phyloP scores from a whole-genome alignment of 1,284 basidiomycete genomes.

The Ceratobasidium sp. region DNA sequence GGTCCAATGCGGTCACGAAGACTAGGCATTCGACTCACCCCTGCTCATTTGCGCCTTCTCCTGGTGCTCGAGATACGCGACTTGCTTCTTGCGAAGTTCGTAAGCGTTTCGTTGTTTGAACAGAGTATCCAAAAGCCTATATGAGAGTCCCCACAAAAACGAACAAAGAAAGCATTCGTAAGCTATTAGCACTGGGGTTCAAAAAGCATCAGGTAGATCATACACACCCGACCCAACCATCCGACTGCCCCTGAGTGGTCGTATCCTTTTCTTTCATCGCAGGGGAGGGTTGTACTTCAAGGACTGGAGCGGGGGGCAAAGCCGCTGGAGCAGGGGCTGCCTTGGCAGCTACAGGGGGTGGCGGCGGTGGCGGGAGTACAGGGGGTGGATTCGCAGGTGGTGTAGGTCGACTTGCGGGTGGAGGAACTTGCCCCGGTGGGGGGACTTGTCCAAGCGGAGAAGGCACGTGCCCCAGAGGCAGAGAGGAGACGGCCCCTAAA shows the following conservation, averaged over 20 bases:
- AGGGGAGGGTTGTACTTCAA: background rate
- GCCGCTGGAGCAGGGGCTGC: background rate
- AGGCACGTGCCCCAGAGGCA: slow-evolving; percentile 5
- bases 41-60: background rate
- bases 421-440: background rate
- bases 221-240: slow-evolving; percentile 26
- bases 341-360: background rate
- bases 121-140: slow-evolving; percentile 1
- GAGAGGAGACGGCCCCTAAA: background rate
- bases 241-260: background rate
- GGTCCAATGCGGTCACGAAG: background rate
- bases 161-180: background rate
- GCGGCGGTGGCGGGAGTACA: background rate
- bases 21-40: background rate
- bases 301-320: background rate
- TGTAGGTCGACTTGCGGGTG: background rate
- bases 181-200: too few species aligned
- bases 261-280: background rate
- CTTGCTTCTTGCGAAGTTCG: background rate
- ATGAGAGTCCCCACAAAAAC: background rate
- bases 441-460: slow-evolving; percentile 9
- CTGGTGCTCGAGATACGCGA: background rate
- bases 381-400: background rate
- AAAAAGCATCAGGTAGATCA: background rate
- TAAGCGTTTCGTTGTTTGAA: background rate